phyloP scores from a whole-genome alignment of 1,284 basidiomycete species.

The Heliocybe sulcata region DNA sequence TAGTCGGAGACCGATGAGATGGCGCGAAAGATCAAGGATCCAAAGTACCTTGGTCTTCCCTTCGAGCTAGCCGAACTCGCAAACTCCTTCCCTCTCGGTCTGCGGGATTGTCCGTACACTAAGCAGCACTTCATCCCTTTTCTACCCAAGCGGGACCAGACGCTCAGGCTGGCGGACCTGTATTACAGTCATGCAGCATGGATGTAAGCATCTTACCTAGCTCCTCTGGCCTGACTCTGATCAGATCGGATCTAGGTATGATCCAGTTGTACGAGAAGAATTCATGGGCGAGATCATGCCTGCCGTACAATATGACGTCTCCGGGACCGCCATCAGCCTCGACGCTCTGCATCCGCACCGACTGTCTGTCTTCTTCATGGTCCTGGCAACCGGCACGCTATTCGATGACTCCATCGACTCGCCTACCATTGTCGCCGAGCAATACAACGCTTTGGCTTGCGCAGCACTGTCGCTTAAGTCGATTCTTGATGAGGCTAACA shows the following conservation, averaged over 20 bases:
- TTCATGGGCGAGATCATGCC: conserved; percentile 29
- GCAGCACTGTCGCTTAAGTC: conserved; percentile 39
- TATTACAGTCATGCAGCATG: conserved; percentile 39
- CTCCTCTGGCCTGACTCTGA: neutral
- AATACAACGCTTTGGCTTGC: conserved; percentile 35
- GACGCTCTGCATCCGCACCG: conserved; percentile 35
- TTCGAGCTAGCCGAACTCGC: conserved; percentile 34
- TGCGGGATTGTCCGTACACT: conserved; percentile 27
- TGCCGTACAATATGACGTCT: conserved; percentile 30
- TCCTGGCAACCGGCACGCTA: conserved; percentile 35
- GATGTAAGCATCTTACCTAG: conserved; percentile 30
- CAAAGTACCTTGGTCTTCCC: conserved; percentile 28
- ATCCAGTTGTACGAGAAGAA: conserved; percentile 31
- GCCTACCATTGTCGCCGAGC: conserved; percentile 23
- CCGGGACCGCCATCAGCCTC: conserved; percentile 21
- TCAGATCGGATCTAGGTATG: conserved; percentile 24
- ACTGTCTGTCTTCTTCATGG: conserved; percentile 41
- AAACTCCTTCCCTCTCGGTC: conserved; percentile 41
- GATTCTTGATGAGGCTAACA: conserved; percentile 34
- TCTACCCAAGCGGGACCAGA: conserved; percentile 31
- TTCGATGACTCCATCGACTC: conserved; percentile 26
- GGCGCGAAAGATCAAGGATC: conserved; percentile 9
- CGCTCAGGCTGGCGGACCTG: conserved; percentile 28
- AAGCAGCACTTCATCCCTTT: conserved; percentile 30
- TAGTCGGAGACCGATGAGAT: conserved; percentile 3